Evolutionary conservation across 768 basidiomycete genomes (phyloP).

Genomic region (Candolleomyces aberdarensis): DNA sequence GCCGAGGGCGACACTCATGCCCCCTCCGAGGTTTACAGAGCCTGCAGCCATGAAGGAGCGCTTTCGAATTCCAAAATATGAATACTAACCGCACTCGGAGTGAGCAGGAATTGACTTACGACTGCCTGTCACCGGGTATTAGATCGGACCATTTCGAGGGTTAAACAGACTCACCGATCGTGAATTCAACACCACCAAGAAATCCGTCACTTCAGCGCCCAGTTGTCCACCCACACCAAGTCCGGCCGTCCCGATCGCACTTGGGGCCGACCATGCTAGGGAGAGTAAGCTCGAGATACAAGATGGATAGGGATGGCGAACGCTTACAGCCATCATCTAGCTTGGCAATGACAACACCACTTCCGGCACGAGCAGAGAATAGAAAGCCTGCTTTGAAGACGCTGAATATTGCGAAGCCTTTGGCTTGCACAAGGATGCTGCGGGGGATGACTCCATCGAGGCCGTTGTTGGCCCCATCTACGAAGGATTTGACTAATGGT

Average conservation of each 20-base stretch:
- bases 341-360: slow-evolving; percentile 85
- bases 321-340: slow-evolving; percentile 76
- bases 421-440: slow-evolving; percentile 46
- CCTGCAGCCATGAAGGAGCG: slow-evolving; percentile 94
- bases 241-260: slow-evolving; percentile 92
- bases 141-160: not conserved
- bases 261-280: slow-evolving; percentile 89
- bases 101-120: slow-evolving; percentile 38
- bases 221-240: slow-evolving; percentile 83
- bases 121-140: slow-evolving; percentile 45
- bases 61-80: slow-evolving; percentile 25
- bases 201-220: slow-evolving; percentile 88
- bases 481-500: slow-evolving; percentile 73
- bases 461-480: slow-evolving; percentile 76
- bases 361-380: slow-evolving; percentile 81
- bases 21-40: slow-evolving; percentile 86
- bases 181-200: slow-evolving; percentile 86
- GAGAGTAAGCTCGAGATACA: slow-evolving; percentile 5
- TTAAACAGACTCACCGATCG: slow-evolving; percentile 49
- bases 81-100: not conserved
- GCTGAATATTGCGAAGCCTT: slow-evolving; percentile 88
- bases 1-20: slow-evolving; percentile 85
- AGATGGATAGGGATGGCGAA: not conserved
- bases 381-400: slow-evolving; percentile 74
- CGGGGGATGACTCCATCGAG: slow-evolving; percentile 71